phyloP scores from a whole-genome alignment of 2,329 filamentous ascomycete species.

The Alternaria infectoria region DNA sequence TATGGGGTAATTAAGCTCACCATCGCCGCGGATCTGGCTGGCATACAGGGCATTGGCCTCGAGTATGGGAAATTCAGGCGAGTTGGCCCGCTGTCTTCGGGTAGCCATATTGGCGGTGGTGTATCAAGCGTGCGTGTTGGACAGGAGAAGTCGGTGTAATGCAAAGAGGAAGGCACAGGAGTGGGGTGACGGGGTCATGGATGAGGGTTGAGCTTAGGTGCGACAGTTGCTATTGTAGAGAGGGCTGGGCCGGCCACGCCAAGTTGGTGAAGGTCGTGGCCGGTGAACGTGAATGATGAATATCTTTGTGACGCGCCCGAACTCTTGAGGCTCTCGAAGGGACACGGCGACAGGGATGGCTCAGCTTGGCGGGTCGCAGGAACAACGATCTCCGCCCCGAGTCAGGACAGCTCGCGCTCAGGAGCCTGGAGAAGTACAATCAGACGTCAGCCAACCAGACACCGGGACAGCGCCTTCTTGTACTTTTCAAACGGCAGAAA shows the following conservation, averaged over 20 bases:
- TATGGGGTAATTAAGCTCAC: constrained; percentile 53
- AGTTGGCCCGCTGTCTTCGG: constrained; percentile 37
- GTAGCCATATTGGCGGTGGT: constrained; percentile 38
- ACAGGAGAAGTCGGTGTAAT: constrained; percentile 41
- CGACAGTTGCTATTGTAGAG: constrained; percentile 9
- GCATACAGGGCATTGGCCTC: constrained; percentile 64
- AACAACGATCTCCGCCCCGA: constrained; percentile 25
- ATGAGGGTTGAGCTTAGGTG: constrained; percentile 16
- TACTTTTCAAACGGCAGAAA: background rate
- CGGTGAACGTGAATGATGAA: constrained; percentile 32
- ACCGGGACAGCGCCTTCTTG: constrained; percentile 3
- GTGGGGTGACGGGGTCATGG: constrained; percentile 39
- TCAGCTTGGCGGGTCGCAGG: constrained; percentile 23
- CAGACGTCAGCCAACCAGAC: constrained; percentile 8
- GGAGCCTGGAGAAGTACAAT: constrained; percentile 5
- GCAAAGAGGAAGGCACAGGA: constrained; percentile 29
- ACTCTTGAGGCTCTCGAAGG: constrained; percentile 32
- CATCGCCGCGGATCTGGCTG: constrained; percentile 65
- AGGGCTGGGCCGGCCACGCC: constrained; percentile 30
- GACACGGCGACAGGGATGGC: constrained; percentile 19
- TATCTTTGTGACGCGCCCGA: constrained; percentile 34
- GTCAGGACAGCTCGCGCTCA: constrained; percentile 11
- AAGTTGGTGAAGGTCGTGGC: constrained; percentile 32
- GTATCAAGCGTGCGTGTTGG: constrained; percentile 32
- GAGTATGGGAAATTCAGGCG: constrained; percentile 62